Evolutionary conservation across 75 land plant genomes (phyloP), one percentile per base, ranked within the genome.

Genomic region (Pinus tabuliformis): DNA sequence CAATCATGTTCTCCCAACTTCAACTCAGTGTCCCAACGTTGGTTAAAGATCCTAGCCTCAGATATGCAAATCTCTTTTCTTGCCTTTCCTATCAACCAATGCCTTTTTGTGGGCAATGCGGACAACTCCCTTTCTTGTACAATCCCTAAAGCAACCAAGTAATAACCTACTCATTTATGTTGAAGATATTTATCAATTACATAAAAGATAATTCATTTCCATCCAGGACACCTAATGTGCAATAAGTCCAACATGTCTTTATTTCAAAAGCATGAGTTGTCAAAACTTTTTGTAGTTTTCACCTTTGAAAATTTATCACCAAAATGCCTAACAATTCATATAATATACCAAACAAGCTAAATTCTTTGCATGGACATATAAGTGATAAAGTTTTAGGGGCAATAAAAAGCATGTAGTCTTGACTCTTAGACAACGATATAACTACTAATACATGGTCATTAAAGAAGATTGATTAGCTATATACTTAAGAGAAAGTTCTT

Each of bases 1-100:
- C 86, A 84, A 72, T 84, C 86, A 70, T 84, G 83, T 58, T 77
- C 65, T 33, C 84, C 64, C 16, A 84, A 80, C 26, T 56, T 71
- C 57, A 84, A 74, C 59, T 83, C 76, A 42, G 75, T 62, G 42
- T 64, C 64, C 85, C 85, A 84, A 37, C 63, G 57, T 18, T 73
- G 39, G 62, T 83, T 84, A 68, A 84, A 81, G 6, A 42, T 63
- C 20, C 73, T 58, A n/a, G 85, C 84, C 57, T 63, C 70, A 26
- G 77, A 61, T 42, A 84, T 45, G 63, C 42, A 68, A 56, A 82
- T 6, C 28, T 62, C 72, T 24, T 84, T 52, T 39, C 33, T 57
- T 59, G 76, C 78, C 8, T 59, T 58, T 22, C 86, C 86, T 58
- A 84, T 76, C 62, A 58, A 75, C 85, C 83, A 81, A 28, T 72